Conservation (phyloP, 305 asterid species). For the Galium porrigens region DNA sequence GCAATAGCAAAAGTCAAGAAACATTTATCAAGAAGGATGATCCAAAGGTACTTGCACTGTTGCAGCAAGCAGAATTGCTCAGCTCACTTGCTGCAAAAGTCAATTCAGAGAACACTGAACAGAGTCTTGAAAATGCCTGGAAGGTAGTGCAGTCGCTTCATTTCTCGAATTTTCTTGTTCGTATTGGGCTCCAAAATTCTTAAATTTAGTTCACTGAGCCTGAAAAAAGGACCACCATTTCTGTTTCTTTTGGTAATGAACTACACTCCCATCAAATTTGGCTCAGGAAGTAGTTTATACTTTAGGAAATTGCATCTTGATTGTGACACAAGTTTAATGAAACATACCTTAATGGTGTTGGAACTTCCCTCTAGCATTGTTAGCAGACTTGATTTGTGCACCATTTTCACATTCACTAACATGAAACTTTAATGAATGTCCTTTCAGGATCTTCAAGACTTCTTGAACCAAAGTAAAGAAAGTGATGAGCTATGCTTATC, state of each 20-base stretch:
- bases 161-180: not conserved
- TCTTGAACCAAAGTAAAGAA: slow-evolving; percentile 61
- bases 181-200: not conserved
- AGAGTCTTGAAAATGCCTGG: slow-evolving; percentile 83
- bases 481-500: slow-evolving; percentile 31
- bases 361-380: not conserved
- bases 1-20: slow-evolving; percentile 38
- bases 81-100: slow-evolving; percentile 82
- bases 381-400: not conserved
- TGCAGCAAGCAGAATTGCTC: slow-evolving; percentile 96
- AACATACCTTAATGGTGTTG: not conserved
- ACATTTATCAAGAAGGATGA: slow-evolving; percentile 83
- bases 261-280: not conserved
- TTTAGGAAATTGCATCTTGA: not conserved
- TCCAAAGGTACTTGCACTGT: slow-evolving; percentile 68
- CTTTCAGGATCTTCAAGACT: slow-evolving; percentile 62
- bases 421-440: slow-evolving; percentile 1
- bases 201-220: not conserved
- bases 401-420: slow-evolving; percentile 11
- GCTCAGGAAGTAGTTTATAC: not conserved
- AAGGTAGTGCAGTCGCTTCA: slow-evolving; percentile 29
- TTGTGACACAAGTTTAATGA: not conserved
- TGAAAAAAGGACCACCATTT: slow-evolving; percentile 1
- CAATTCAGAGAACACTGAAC: slow-evolving; percentile 59
- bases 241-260: not conserved